Percentiles rank a stretch among this genome's conserved stretches.
phyloP scores from a whole-genome alignment of 768 basidiomycete species.

The Leccinum boreale region DNA sequence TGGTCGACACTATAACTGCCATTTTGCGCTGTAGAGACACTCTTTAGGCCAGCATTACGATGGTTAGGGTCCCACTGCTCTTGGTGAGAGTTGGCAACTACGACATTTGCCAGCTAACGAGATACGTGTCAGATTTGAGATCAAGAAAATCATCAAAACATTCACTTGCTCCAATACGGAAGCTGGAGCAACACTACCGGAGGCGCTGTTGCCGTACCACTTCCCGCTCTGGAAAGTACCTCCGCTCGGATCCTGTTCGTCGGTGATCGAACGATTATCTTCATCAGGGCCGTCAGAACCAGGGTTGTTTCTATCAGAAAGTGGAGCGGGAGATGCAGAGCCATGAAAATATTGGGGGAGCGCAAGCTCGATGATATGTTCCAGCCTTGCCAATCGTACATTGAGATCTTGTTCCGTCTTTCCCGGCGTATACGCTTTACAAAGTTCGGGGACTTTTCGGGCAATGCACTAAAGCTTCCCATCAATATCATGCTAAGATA shows the following conservation, averaged over 20 bases:
- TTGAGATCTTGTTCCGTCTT: slow-evolving; percentile 81
- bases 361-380: slow-evolving; percentile 78
- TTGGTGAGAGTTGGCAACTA: slow-evolving; percentile 39
- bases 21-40: slow-evolving; percentile 16
- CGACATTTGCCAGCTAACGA: slow-evolving; percentile 51
- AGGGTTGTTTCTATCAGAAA: slow-evolving; percentile 41
- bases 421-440: slow-evolving; percentile 85
- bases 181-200: slow-evolving; percentile 77
- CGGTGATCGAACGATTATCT: slow-evolving; percentile 66
- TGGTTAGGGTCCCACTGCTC: slow-evolving; percentile 26
- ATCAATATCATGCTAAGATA: slow-evolving; percentile 10
- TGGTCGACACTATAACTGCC: slow-evolving; percentile 25
- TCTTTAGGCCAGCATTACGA: slow-evolving; percentile 10
- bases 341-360: slow-evolving; percentile 68
- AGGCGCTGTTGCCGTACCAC: slow-evolving; percentile 83
- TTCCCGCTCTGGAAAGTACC: slow-evolving; percentile 81
- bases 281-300: slow-evolving; percentile 54
- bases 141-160: slow-evolving; percentile 19
- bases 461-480: slow-evolving; percentile 60
- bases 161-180: slow-evolving; percentile 77
- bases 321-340: slow-evolving; percentile 31
- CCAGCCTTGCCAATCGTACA: slow-evolving; percentile 68
- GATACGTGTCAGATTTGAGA: slow-evolving; percentile 21
- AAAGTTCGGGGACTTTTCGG: slow-evolving; percentile 83
- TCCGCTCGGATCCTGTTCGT: slow-evolving; percentile 72